phyloP scores from a whole-genome alignment of 805 yeast species.

The Candida endomychidarum region DNA sequence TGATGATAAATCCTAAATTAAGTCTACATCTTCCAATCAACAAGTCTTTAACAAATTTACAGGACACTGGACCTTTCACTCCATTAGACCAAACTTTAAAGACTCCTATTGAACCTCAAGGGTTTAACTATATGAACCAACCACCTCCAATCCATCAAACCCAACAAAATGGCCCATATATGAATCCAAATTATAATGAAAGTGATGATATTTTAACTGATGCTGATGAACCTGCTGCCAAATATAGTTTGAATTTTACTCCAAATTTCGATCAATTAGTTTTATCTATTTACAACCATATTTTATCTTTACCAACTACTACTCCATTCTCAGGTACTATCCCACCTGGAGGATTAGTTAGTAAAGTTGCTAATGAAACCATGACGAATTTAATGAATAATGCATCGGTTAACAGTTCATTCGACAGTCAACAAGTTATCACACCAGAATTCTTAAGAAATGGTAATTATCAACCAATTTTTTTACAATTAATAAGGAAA shows the following conservation, averaged over 20 bases:
- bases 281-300: constrained; percentile 32
- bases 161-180: constrained; percentile 20
- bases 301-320: constrained; percentile 43
- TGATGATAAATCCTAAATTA: constrained; percentile 26
- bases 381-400: constrained; percentile 27
- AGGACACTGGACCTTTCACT: constrained; percentile 36
- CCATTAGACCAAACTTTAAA: constrained; percentile 45
- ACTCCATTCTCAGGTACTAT: constrained; percentile 43
- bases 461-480: constrained; percentile 35
- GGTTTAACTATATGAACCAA: constrained; percentile 6
- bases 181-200: constrained; percentile 36
- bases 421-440: constrained; percentile 35
- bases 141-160: background rate
- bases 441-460: constrained; percentile 32
- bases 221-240: constrained; percentile 34
- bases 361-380: constrained; percentile 44
- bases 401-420: constrained; percentile 19
- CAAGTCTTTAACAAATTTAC: constrained; percentile 25
- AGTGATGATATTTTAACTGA: constrained; percentile 45
- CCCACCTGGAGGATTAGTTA: constrained; percentile 46
- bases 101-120: constrained; percentile 39
- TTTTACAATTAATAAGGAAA: constrained; percentile 42
- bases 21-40: constrained; percentile 36
- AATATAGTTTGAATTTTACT: constrained; percentile 37
- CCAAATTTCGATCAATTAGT: constrained; percentile 37